Base-by-base conservation (phyloP, 805 yeast species). In the Candida manassasensis region DNA sequence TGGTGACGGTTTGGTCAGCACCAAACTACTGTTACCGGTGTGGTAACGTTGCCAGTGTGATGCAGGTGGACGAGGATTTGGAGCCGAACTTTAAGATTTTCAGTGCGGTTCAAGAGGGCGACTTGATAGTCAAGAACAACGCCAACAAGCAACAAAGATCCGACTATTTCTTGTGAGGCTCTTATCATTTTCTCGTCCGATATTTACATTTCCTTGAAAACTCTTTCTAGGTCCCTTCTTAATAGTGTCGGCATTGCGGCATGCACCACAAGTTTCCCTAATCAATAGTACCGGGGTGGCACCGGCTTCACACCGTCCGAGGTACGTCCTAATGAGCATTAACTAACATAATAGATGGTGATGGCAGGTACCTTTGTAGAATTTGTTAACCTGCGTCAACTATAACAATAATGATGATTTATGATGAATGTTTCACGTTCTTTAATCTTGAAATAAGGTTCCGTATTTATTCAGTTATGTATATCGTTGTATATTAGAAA, bases 1-100 rank as follows among this genome's bases (percentile, higher is more conserved):
- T 90, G 35, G 98, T 90, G 24, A 90, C 98, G 0, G 97, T 90
- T 24, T 90, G 97, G 97, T 79, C 89, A 8, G 97, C 97, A 12
- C 97, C 97, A 30, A 89, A 89, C 59, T 89, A 89, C 65, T 89
- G 97, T 66, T 90, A 90, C 62, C 73, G 97, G 53, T 90, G 97
- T 67, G 98, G 98, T 40, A 90, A 90, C 55, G 97, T 90, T 34
- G 98, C 98, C 19, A 84, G 95, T 71, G 96, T 90, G 12, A 90
- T 90, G 98, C 86, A 88, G 58, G 84, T 93, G 36, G 95, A 82
- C 50, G 95, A 86, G 44, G 81, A 81, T 47, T 67, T 84, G 49
- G 83, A 79, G 44, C 96, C 97, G 8, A 82, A 84, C 52, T 93
- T 93, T 66, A 85, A 86, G 55, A 93, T 93, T 15, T 93, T 93